A percentile compares a stretch with the other conserved stretches of the same genome.
phyloP scores from a whole-genome alignment of 495 filamentous ascomycete species.

The Aspergillus nidulans region DNA sequence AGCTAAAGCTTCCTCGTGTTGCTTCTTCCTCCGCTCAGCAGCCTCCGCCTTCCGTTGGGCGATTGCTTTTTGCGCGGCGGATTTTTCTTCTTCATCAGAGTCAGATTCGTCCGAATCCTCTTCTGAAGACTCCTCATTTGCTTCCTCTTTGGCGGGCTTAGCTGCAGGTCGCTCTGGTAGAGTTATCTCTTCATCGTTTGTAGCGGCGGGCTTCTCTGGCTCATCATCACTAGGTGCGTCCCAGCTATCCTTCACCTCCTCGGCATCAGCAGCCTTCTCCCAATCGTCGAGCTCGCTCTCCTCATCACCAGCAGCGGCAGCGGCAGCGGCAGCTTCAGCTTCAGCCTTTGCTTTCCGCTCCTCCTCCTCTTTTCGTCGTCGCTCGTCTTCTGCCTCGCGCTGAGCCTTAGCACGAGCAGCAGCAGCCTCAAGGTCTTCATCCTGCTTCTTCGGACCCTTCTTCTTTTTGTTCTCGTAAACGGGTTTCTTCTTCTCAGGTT shows the following conservation, averaged over 20 bases:
- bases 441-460: conserved; percentile 67
- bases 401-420: conserved; percentile 56
- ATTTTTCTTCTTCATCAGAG: conserved; percentile 70
- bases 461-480: conserved; percentile 72
- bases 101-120: conserved; percentile 40
- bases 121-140: conserved; percentile 19
- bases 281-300: conserved; percentile 73
- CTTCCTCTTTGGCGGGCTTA: conserved; percentile 21
- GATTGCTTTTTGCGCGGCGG: conserved; percentile 62
- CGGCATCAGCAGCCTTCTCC: conserved; percentile 77
- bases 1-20: conserved; percentile 86
- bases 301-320: conserved; percentile 52
- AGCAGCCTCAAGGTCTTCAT: conserved; percentile 65
- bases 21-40: conserved; percentile 80
- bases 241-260: conserved; percentile 90
- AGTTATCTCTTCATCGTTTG: conserved; percentile 17
- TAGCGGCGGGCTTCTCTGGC: conserved; percentile 29
- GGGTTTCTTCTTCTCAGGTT: conserved; percentile 70
- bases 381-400: conserved; percentile 65
- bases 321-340: conserved; percentile 52
- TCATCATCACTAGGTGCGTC: conserved; percentile 84
- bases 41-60: conserved; percentile 80
- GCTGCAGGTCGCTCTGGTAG: conserved; percentile 20
- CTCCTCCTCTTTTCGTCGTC: conserved; percentile 59
- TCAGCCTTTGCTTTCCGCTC: conserved; percentile 60